Evolutionary conservation across 2,329 filamentous ascomycete genomes (phyloP).

Genomic region (Ophiocordyceps unilateralis): DNA sequence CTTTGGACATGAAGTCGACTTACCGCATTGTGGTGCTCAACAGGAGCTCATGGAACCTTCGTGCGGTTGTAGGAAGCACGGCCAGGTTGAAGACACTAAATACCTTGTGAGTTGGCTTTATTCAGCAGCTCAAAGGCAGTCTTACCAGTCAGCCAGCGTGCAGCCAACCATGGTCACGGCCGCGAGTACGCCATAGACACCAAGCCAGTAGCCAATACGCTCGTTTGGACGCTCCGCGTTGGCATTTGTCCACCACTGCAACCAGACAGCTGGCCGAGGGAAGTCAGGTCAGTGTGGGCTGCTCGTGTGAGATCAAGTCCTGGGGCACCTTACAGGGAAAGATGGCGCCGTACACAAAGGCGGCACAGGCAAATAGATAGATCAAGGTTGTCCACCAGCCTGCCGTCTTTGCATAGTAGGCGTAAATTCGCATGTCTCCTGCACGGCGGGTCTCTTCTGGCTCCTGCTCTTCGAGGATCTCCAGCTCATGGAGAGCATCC

Average conservation of each 20-base stretch:
- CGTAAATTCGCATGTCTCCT: slow-evolving; percentile 6
- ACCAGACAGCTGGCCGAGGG: slow-evolving; percentile 8
- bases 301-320: background rate
- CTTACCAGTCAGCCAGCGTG: slow-evolving; percentile 4
- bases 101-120: background rate
- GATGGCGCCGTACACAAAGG: slow-evolving; percentile 7
- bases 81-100: slow-evolving; percentile 7
- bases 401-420: slow-evolving; percentile 6
- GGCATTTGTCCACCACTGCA: slow-evolving; percentile 10
- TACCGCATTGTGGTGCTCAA: slow-evolving; percentile 14
- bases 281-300: background rate
- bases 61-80: slow-evolving; percentile 11
- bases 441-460: slow-evolving; percentile 2
- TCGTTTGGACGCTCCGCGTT: slow-evolving; percentile 6
- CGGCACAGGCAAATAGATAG: slow-evolving; percentile 6
- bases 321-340: slow-evolving; percentile 5
- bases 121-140: background rate
- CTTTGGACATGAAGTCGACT: background rate
- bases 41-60: slow-evolving; percentile 6
- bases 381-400: slow-evolving; percentile 4
- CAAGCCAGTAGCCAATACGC: slow-evolving; percentile 7
- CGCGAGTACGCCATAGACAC: slow-evolving; percentile 6
- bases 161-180: slow-evolving; percentile 5
- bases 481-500: slow-evolving; percentile 5
- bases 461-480: slow-evolving; percentile 5